phyloP scores from a whole-genome alignment of 2,329 filamentous ascomycete species.

The Fusarium mexicanum region DNA sequence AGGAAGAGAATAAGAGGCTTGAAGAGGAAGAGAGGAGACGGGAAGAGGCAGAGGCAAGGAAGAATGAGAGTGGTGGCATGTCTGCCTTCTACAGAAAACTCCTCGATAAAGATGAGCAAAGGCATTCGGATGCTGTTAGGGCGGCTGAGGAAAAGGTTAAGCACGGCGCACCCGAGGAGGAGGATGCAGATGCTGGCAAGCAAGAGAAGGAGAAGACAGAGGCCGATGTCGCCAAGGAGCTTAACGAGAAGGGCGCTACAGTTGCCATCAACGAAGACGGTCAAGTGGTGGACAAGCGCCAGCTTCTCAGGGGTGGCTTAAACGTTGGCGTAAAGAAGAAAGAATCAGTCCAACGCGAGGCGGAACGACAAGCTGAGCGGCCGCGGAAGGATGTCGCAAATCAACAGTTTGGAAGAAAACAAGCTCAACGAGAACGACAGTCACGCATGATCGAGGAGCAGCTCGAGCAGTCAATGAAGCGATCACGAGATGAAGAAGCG shows the following conservation, averaged over 20 bases:
- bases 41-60: conserved; percentile 72
- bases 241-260: conserved; percentile 68
- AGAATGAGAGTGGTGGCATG: conserved; percentile 75
- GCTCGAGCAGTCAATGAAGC: conserved; percentile 76
- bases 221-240: conserved; percentile 71
- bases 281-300: conserved; percentile 84
- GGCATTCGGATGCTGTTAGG: conserved; percentile 75
- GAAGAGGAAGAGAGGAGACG: conserved; percentile 76
- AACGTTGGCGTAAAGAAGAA: conserved; percentile 76
- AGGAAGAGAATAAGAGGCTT: conserved; percentile 75
- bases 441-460: conserved; percentile 82
- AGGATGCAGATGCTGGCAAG: conserved; percentile 56
- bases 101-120: conserved; percentile 74
- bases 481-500: conserved; percentile 73
- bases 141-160: conserved; percentile 68
- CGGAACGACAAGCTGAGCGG: conserved; percentile 39
- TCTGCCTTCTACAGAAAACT: conserved; percentile 80
- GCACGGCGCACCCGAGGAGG: conserved; percentile 47
- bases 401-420: conserved; percentile 60
- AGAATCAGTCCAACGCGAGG: conserved; percentile 47
- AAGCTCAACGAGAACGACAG: conserved; percentile 79
- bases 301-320: conserved; percentile 78
- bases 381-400: conserved; percentile 53
- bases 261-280: conserved; percentile 84
- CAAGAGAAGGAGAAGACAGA: conserved; percentile 68